Percentiles rank a stretch among this genome's conserved stretches.
phyloP scores from a whole-genome alignment of 1,139 yeast genomes.

The Saccharomyces hybrid region DNA sequence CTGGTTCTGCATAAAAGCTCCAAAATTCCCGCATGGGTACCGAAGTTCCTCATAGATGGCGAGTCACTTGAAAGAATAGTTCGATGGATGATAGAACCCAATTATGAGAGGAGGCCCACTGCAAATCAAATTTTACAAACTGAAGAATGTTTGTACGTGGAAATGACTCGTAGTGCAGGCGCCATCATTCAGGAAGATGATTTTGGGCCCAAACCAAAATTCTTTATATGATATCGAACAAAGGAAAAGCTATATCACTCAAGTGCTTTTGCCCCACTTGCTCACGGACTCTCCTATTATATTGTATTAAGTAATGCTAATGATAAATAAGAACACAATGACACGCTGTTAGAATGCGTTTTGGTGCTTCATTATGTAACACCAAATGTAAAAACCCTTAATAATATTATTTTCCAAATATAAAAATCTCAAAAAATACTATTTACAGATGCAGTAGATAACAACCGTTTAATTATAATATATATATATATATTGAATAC shows the following conservation, averaged over 20 bases:
- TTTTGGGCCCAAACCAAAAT: slow-evolving; percentile 67
- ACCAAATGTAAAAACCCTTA: too few relatives aligned
- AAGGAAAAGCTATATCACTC: not conserved
- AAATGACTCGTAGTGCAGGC: slow-evolving; percentile 79
- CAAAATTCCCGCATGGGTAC: slow-evolving; percentile 69
- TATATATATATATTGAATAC: not conserved
- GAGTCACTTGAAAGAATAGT: slow-evolving; percentile 73
- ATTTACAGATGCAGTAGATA: not conserved
- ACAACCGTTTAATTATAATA: slow-evolving; percentile 3
- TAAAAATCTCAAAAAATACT: too few relatives aligned
- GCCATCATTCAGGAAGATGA: slow-evolving; percentile 96
- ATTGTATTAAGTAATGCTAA: too few relatives aligned
- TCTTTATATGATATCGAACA: slow-evolving; percentile 14
- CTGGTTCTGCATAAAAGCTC: slow-evolving; percentile 2
- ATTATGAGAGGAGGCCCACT: slow-evolving; percentile 74
- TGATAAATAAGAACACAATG: too few relatives aligned
- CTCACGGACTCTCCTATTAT: not conserved
- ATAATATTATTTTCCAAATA: too few relatives aligned
- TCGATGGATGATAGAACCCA: slow-evolving; percentile 82
- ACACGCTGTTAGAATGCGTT: too few relatives aligned
- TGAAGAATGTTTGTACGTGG: slow-evolving; percentile 72
- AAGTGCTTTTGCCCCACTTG: slow-evolving; percentile 3
- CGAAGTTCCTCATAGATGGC: slow-evolving; percentile 70
- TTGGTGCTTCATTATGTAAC: too few relatives aligned
- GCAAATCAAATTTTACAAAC: slow-evolving; percentile 60